Evolutionary conservation across 2,329 filamentous ascomycete genomes (phyloP).

Genomic region (Talaromyces funiculosus): DNA sequence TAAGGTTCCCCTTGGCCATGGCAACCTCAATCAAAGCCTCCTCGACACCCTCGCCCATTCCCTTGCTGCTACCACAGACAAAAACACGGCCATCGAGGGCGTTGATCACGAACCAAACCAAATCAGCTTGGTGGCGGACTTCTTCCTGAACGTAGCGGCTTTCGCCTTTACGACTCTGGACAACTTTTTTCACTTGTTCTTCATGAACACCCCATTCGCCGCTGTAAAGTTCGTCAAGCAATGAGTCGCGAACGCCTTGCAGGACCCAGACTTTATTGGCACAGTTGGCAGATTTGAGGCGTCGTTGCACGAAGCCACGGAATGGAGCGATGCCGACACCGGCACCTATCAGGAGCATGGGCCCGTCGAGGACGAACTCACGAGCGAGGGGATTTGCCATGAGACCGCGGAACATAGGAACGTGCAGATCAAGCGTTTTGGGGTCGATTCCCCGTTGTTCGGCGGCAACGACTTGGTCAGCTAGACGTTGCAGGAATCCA

Average conservation of each 20-base stretch:
- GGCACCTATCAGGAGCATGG: constrained; percentile 95
- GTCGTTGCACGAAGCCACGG: constrained; percentile 92
- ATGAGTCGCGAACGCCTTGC: constrained; percentile 86
- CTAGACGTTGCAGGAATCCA: constrained; percentile 86
- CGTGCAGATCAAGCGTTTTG: constrained; percentile 57
- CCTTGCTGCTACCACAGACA: constrained; percentile 89
- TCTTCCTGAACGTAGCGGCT: constrained; percentile 96
- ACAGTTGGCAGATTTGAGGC: constrained; percentile 89
- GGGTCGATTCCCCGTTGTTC: constrained; percentile 54
- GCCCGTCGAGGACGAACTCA: constrained; percentile 87
- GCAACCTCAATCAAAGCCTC: constrained; percentile 80
- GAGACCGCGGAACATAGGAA: constrained; percentile 96
- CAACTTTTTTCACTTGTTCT: constrained; percentile 74
- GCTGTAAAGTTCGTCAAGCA: constrained; percentile 92
- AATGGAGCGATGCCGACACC: constrained; percentile 97
- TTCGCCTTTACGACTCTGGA: constrained; percentile 68
- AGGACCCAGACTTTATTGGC: constrained; percentile 98
- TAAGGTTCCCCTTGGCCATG: constrained; percentile 85
- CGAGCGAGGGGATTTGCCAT: constrained; percentile 95
- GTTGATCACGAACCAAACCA: constrained; percentile 99
- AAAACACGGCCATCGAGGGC: constrained; percentile 93
- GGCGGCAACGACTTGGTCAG: constrained; percentile 63
- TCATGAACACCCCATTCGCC: constrained; percentile 96
- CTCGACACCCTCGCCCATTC: constrained; percentile 97
- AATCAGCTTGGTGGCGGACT: constrained; percentile 79